Evolutionary conservation across 1,284 basidiomycete species (phyloP).

Genomic region (Wallemia ichthyophaga): DNA sequence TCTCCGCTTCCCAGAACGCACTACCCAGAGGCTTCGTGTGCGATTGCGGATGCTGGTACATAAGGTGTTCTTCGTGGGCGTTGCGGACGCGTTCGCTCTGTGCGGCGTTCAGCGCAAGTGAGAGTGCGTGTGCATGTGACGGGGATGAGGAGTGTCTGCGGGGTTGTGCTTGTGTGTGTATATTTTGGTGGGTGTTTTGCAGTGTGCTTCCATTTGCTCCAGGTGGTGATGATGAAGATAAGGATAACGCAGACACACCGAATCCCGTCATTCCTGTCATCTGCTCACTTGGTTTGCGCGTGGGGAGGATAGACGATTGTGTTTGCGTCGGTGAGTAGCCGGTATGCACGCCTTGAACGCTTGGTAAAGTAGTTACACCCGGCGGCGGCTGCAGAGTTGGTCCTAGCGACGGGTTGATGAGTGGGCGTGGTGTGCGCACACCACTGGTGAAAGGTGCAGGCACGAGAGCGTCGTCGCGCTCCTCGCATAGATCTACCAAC

Average conservation of each 20-base stretch:
- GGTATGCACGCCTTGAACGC: too few relatives aligned
- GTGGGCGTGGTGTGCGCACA: neutral
- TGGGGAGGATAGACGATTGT: neutral
- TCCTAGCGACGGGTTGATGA: neutral
- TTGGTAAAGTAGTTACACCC: neutral
- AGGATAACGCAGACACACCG: too few relatives aligned
- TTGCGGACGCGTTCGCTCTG: neutral
- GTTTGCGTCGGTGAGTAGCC: neutral
- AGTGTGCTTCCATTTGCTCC: too few relatives aligned
- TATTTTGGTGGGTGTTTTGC: too few relatives aligned
- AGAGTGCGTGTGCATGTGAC: neutral
- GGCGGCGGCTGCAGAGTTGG: neutral
- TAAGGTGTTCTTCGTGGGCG: neutral
- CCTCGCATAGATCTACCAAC: conserved; percentile 12
- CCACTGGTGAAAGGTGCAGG: conserved; percentile 7
- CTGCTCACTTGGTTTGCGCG: neutral
- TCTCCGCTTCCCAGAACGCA: neutral
- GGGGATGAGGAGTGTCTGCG: neutral
- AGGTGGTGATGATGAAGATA: neutral
- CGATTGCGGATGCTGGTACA: neutral
- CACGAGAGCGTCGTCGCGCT: conserved; percentile 12
- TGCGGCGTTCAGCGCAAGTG: neutral
- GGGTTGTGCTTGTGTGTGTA: too few relatives aligned
- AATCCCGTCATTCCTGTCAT: too few relatives aligned
- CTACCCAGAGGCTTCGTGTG: neutral